A percentile compares a stretch with the other conserved stretches of the same genome.
phyloP scores from a whole-genome alignment of 169 alveolate species.

The Plasmodium chabaudi region DNA sequence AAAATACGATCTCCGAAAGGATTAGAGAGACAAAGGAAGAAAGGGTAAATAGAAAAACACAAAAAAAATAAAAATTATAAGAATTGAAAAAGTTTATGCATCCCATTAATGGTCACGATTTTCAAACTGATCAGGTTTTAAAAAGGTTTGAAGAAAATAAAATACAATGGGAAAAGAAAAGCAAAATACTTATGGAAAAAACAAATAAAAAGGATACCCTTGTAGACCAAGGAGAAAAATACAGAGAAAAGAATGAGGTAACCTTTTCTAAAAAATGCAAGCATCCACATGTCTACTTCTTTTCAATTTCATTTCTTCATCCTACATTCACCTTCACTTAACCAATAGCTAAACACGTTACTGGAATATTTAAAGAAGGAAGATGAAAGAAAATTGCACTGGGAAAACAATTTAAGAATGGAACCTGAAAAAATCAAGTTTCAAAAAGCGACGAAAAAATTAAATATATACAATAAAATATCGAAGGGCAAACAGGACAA shows the following conservation, averaged over 20 bases:
- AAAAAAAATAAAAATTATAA: too few species aligned
- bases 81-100: neutral
- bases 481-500: neutral
- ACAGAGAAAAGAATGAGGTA: slow-evolving; percentile 55
- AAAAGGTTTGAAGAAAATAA: slow-evolving; percentile 34
- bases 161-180: slow-evolving; percentile 31
- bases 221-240: slow-evolving; percentile 71
- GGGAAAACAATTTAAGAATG: slow-evolving; percentile 46
- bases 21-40: slow-evolving; percentile 35
- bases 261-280: neutral
- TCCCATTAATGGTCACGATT: neutral
- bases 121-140: slow-evolving; percentile 8
- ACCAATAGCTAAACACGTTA: slow-evolving; percentile 15
- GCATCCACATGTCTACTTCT: neutral
- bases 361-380: slow-evolving; percentile 56
- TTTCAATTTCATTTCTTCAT: too few species aligned
- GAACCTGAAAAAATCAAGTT: slow-evolving; percentile 27
- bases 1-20: slow-evolving; percentile 15
- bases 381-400: slow-evolving; percentile 46
- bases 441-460: slow-evolving; percentile 20
- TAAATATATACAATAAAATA: neutral
- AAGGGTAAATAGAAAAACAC: slow-evolving; percentile 16
- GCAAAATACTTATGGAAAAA: slow-evolving; percentile 31
- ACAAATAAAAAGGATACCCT: slow-evolving; percentile 52
- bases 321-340: neutral